Evolutionary conservation across 257 asterid genomes (phyloP).

Genomic region (Nyctanthes arbortristis): DNA sequence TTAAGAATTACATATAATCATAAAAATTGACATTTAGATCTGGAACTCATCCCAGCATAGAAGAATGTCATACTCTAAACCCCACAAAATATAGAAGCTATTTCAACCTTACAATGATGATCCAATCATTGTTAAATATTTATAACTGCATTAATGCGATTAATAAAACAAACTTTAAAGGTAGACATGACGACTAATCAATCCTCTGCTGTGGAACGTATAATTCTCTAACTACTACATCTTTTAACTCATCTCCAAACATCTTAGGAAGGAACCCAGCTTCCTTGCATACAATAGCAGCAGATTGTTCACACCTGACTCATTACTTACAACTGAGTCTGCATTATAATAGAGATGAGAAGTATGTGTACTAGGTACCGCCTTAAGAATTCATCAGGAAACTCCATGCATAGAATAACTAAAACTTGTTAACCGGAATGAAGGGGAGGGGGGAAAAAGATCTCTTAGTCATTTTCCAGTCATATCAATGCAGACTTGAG

Average conservation of each 20-base stretch:
- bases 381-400: constrained; percentile 9
- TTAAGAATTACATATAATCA: constrained; percentile 5
- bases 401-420: neutral
- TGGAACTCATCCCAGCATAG: neutral
- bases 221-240: neutral
- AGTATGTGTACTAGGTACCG: neutral
- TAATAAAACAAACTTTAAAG: neutral
- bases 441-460: constrained; percentile 9
- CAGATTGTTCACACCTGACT: neutral
- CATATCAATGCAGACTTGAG: constrained; percentile 10
- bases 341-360: neutral
- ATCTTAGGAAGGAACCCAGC: neutral
- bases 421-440: neutral
- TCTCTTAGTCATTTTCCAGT: constrained; percentile 4
- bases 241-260: neutral
- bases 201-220: neutral
- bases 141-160: neutral
- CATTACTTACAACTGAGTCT: constrained; percentile 3
- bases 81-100: neutral
- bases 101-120: neutral
- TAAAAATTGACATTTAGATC: neutral
- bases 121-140: neutral
- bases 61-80: neutral
- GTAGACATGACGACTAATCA: neutral
- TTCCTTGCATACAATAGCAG: neutral